Evolutionary conservation across 495 filamentous ascomycete genomes (phyloP).

Genomic region (Aspergillus funiculosus): DNA sequence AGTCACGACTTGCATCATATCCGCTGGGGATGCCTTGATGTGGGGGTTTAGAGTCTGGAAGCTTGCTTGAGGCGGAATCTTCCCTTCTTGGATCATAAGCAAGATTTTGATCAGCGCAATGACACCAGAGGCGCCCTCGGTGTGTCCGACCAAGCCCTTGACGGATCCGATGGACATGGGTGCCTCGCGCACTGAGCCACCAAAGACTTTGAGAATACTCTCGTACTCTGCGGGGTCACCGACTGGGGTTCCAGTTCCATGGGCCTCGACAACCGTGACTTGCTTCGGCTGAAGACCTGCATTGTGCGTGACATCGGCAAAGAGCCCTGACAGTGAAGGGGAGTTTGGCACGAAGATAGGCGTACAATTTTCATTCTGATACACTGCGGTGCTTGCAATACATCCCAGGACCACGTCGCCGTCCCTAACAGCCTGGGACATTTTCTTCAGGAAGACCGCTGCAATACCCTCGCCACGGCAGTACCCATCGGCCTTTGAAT

Average conservation of each 20-base stretch:
- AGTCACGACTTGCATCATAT: conserved; percentile 33
- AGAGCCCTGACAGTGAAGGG: conserved; percentile 54
- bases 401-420: conserved; percentile 37
- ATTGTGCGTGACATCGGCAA: conserved; percentile 46
- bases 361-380: conserved; percentile 28
- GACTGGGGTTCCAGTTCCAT: conserved; percentile 67
- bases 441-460: conserved; percentile 31
- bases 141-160: conserved; percentile 46
- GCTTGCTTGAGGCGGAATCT: conserved; percentile 37
- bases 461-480: conserved; percentile 38
- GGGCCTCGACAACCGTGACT: conserved; percentile 65
- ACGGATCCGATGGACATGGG: conserved; percentile 33
- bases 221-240: conserved; percentile 58
- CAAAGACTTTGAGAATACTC: conserved; percentile 31
- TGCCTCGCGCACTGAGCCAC: conserved; percentile 9
- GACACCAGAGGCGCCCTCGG: conserved; percentile 43
- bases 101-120: conserved; percentile 39
- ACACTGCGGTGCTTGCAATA: conserved; percentile 28
- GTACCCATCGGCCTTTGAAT: conserved; percentile 31
- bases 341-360: conserved; percentile 53
- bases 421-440: conserved; percentile 31
- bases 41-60: conserved; percentile 33
- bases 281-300: conserved; percentile 54
- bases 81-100: conserved; percentile 41
- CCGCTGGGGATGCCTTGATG: conserved; percentile 16